Evolutionary conservation across 1,284 basidiomycete species (phyloP).

Genomic region (Leccinum griseonigrum): DNA sequence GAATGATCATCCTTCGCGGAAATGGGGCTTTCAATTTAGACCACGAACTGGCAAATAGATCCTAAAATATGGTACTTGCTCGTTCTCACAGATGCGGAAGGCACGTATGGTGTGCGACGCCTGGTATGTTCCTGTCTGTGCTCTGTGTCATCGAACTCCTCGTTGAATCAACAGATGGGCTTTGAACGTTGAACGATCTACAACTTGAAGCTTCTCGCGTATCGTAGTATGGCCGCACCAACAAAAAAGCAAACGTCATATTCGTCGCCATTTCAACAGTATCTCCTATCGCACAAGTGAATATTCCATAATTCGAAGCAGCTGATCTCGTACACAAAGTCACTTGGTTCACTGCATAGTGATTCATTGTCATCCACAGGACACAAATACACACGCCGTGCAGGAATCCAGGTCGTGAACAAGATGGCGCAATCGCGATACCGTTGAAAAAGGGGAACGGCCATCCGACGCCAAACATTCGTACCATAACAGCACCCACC

Average conservation of each 20-base stretch:
- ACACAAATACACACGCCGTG: neutral
- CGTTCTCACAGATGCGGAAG: too few species aligned
- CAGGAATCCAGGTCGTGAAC: too few species aligned
- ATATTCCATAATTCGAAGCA: neutral
- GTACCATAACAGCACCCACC: neutral
- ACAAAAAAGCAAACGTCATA: neutral
- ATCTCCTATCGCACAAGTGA: neutral
- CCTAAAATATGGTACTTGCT: too few species aligned
- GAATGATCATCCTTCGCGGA: too few species aligned
- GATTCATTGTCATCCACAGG: neutral
- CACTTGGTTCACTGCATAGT: neutral
- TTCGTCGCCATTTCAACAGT: neutral
- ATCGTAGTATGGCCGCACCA: too few species aligned
- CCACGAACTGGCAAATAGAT: too few species aligned
- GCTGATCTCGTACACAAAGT: neutral
- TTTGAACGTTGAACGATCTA: neutral
- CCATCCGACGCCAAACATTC: neutral
- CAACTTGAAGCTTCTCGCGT: neutral
- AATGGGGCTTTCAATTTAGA: too few species aligned
- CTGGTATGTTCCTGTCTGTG: neutral
- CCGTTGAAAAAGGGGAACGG: neutral
- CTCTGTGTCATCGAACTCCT: neutral
- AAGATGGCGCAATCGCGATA: too few species aligned
- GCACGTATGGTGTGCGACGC: too few species aligned
- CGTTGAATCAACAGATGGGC: neutral